Percentiles rank a stretch among this genome's conserved stretches.
phyloP scores from a whole-genome alignment of 768 basidiomycete genomes.

The Piloderma croceum region DNA sequence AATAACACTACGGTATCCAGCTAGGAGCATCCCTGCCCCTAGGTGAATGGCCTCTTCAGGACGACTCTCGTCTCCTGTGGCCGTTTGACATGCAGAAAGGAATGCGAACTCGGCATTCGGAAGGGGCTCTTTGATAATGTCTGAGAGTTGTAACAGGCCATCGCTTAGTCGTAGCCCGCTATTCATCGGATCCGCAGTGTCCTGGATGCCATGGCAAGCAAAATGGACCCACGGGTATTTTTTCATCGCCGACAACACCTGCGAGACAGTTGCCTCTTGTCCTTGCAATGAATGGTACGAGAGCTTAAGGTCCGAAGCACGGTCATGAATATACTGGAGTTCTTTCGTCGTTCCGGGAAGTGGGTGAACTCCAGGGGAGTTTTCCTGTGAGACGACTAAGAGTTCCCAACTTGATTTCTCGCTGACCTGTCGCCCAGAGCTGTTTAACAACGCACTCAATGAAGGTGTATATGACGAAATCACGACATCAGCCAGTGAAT shows the following conservation, averaged over 20 bases:
- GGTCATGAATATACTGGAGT: conserved; percentile 1
- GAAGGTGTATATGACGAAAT: too few species aligned
- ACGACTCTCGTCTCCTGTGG: conserved; percentile 13
- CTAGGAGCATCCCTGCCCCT: conserved; percentile 24
- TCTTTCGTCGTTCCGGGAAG: conserved; percentile 12
- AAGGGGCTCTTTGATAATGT: conserved; percentile 16
- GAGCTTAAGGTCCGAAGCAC: too few species aligned
- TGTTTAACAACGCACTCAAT: too few species aligned
- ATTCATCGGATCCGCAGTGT: too few species aligned
- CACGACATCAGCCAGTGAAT: too few species aligned
- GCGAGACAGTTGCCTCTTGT: too few species aligned
- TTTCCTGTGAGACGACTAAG: too few species aligned
- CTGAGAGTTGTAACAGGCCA: conserved; percentile 18
- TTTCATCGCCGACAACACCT: conserved; percentile 4
- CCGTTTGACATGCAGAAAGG: conserved; percentile 25
- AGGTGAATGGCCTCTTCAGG: conserved; percentile 32
- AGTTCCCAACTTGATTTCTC: too few species aligned
- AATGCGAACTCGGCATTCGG: conserved; percentile 31
- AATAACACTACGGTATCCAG: conserved; percentile 21
- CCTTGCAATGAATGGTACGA: too few species aligned
- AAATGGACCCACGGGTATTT: conserved; percentile 21
- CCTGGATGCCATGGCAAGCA: conserved; percentile 25
- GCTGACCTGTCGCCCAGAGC: too few species aligned
- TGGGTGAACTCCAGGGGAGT: conserved; percentile 7
- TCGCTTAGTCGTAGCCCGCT: conserved; percentile 16